phyloP scores from a whole-genome alignment of 2,329 filamentous ascomycete genomes.

The Talaromyces verruculosus region DNA sequence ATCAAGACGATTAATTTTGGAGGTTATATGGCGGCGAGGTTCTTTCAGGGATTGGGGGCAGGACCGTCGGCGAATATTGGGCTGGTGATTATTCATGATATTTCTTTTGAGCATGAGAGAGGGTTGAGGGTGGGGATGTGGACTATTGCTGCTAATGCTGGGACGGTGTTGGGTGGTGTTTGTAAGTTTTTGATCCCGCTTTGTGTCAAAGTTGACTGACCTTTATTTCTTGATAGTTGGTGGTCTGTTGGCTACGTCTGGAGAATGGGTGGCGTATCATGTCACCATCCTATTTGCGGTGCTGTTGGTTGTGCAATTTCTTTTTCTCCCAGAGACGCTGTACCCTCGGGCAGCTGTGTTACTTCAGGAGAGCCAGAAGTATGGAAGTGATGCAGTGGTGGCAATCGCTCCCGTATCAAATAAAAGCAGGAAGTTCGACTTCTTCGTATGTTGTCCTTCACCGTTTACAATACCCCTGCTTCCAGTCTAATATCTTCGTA shows the following conservation, averaged over 20 bases:
- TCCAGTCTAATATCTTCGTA: background rate
- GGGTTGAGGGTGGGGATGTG: slow-evolving; percentile 58
- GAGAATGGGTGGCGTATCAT: slow-evolving; percentile 57
- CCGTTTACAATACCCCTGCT: background rate
- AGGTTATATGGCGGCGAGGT: slow-evolving; percentile 59
- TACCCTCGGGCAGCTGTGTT: slow-evolving; percentile 47
- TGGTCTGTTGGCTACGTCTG: slow-evolving; percentile 52
- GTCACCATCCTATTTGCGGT: slow-evolving; percentile 54
- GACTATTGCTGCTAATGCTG: slow-evolving; percentile 57
- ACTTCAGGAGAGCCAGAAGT: background rate
- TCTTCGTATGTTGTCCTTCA: background rate
- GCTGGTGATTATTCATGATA: slow-evolving; percentile 54
- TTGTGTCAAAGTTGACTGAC: too few species aligned
- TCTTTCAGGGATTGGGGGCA: slow-evolving; percentile 59
- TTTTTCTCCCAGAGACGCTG: slow-evolving; percentile 57
- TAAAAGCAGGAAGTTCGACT: background rate
- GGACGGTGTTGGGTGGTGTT: slow-evolving; percentile 51
- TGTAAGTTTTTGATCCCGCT: slow-evolving; percentile 37
- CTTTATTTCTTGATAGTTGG: too few species aligned
- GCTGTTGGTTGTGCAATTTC: slow-evolving; percentile 50
- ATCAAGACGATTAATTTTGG: slow-evolving; percentile 40
- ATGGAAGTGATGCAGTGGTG: background rate
- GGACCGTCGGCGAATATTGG: slow-evolving; percentile 57
- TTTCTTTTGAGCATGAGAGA: slow-evolving; percentile 59
- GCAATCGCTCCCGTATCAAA: background rate